Conservation (phyloP, 768 basidiomycete species). For the Mycena olivaceomarginata region DNA sequence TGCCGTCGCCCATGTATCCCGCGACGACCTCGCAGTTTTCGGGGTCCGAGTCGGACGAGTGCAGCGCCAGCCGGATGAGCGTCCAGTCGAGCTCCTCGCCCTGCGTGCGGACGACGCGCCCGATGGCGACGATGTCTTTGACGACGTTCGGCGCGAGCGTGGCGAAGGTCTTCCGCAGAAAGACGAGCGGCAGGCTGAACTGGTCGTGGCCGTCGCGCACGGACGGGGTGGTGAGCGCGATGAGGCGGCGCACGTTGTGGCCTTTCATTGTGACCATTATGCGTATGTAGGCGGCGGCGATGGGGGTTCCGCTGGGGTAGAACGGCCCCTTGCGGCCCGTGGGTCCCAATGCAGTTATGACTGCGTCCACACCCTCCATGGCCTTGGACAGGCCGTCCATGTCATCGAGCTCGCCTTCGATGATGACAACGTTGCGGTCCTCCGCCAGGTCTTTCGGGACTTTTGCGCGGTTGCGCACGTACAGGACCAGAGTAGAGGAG, state of each 20-base stretch:
- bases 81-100: slow-evolving; percentile 41
- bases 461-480: slow-evolving; percentile 30
- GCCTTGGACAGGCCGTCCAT: slow-evolving; percentile 34
- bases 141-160: slow-evolving; percentile 34
- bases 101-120: slow-evolving; percentile 21
- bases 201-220: slow-evolving; percentile 67
- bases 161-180: slow-evolving; percentile 46
- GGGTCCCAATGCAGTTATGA: slow-evolving; percentile 40
- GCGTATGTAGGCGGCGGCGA: slow-evolving; percentile 63
- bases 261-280: slow-evolving; percentile 63
- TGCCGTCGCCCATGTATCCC: slow-evolving; percentile 62
- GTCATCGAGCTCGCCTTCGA: slow-evolving; percentile 41
- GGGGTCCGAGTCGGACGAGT: slow-evolving; percentile 17
- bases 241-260: slow-evolving; percentile 61
- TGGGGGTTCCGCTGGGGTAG: slow-evolving; percentile 56
- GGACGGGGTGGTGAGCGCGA: slow-evolving; percentile 70
- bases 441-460: slow-evolving; percentile 26
- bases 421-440: slow-evolving; percentile 19
- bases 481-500: slow-evolving; percentile 36
- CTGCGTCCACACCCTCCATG: slow-evolving; percentile 40
- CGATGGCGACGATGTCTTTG: slow-evolving; percentile 41
- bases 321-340: slow-evolving; percentile 42
- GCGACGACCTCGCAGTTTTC: slow-evolving; percentile 81
- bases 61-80: slow-evolving; percentile 35
- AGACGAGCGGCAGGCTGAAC: slow-evolving; percentile 54